Evolutionary conservation across 1,284 basidiomycete species (phyloP).

Genomic region (Ustilago bromivora): DNA sequence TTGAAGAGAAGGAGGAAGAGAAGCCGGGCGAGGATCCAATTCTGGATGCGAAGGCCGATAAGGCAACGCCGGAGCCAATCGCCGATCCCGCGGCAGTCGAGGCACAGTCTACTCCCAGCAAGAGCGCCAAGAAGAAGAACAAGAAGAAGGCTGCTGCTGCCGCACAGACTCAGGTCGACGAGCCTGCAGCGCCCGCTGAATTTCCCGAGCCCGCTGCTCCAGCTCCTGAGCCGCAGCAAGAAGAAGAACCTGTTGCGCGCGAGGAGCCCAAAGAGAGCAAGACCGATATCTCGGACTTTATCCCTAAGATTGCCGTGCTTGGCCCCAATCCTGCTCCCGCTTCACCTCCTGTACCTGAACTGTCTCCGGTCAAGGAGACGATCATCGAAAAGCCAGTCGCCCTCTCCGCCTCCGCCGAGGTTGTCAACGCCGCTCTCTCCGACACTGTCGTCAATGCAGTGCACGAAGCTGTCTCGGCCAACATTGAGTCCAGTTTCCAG

Average conservation of each 20-base stretch:
- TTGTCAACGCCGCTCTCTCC: slow-evolving; percentile 19
- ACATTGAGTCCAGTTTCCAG: slow-evolving; percentile 20
- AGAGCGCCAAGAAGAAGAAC: slow-evolving; percentile 32
- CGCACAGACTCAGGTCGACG: background rate
- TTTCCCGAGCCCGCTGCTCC: background rate
- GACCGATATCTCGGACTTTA: background rate
- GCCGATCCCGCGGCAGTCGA: background rate
- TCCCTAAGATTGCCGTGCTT: background rate
- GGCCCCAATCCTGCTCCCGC: background rate
- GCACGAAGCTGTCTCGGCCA: slow-evolving; percentile 20
- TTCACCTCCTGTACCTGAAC: background rate
- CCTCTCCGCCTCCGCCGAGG: slow-evolving; percentile 9
- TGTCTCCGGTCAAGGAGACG: background rate
- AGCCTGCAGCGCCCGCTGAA: background rate
- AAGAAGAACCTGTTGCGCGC: background rate
- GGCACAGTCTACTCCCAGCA: slow-evolving; percentile 8
- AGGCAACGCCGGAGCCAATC: slow-evolving; percentile 4
- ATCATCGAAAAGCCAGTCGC: background rate
- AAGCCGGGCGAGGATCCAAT: background rate
- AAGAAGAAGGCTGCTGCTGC: slow-evolving; percentile 18
- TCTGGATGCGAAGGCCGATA: background rate
- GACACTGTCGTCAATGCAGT: slow-evolving; percentile 23
- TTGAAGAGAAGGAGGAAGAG: background rate
- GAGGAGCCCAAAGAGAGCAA: background rate
- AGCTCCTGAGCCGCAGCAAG: background rate